These are phyloP conservation scores for Russula foetens DNA, from an alignment of 768 basidiomycete species.

Conservation along the genomic window DNA sequence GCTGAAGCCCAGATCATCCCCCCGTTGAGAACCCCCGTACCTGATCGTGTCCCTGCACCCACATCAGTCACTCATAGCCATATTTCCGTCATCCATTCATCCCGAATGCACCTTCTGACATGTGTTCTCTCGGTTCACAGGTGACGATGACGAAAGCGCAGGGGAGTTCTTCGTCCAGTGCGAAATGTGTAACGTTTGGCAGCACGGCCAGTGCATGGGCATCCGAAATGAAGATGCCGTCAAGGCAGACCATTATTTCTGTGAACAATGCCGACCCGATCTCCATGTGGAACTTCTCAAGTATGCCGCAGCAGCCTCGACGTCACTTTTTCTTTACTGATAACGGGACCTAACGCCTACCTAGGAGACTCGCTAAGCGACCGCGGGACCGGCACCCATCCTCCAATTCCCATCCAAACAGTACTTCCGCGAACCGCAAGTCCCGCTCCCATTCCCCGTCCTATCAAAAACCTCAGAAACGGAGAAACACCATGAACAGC, in stretches of 20 bases:
- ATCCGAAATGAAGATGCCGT: slow-evolving; percentile 70
- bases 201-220: slow-evolving; percentile 95
- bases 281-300: slow-evolving; percentile 74
- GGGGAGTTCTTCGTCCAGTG: slow-evolving; percentile 98
- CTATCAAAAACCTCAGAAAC: slow-evolving; percentile 61
- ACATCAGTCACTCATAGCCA: not conserved
- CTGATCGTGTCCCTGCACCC: slow-evolving; percentile 1
- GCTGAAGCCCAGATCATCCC: slow-evolving; percentile 6
- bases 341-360: slow-evolving; percentile 8
- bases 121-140: slow-evolving; percentile 23
- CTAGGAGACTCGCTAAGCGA: slow-evolving; percentile 58
- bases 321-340: slow-evolving; percentile 20
- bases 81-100: slow-evolving; percentile 7
- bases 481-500: slow-evolving; percentile 96
- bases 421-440: slow-evolving; percentile 37
- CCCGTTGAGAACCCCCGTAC: not conserved
- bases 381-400: slow-evolving; percentile 57
- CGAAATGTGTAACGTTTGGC: slow-evolving; percentile 96
- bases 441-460: slow-evolving; percentile 72
- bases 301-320: slow-evolving; percentile 36
- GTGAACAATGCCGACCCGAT: slow-evolving; percentile 88
- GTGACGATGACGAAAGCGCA: slow-evolving; percentile 71
- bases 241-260: slow-evolving; percentile 79
- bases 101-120: slow-evolving; percentile 22
- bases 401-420: slow-evolving; percentile 29